Evolutionary conservation across 768 basidiomycete genomes (phyloP).

Genomic region (Hygrophorus russula): DNA sequence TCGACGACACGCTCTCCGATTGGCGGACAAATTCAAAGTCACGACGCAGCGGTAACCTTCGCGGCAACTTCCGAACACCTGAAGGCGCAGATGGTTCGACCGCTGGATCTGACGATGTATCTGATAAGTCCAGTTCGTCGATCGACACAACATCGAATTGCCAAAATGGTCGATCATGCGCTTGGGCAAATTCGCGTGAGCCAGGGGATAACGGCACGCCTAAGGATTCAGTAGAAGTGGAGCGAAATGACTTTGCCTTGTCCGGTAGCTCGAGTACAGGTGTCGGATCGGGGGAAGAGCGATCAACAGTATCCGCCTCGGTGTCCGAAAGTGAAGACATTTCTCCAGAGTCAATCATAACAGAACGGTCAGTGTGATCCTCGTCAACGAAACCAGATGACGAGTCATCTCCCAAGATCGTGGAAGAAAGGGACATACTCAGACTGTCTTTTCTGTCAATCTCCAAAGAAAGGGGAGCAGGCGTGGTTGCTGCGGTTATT

Average conservation of each 20-base stretch:
- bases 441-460: slow-evolving; percentile 27
- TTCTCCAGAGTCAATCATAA: not conserved
- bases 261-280: not conserved
- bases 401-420: slow-evolving; percentile 6
- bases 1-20: slow-evolving; percentile 70
- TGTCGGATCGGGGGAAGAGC: no score
- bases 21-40: slow-evolving; percentile 73
- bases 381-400: not conserved
- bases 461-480: slow-evolving; percentile 15
- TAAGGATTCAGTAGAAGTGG: slow-evolving; percentile 37
- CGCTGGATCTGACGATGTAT: slow-evolving; percentile 49
- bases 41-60: slow-evolving; percentile 57
- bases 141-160: slow-evolving; percentile 65
- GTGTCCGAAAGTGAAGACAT: not conserved
- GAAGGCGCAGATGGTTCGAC: slow-evolving; percentile 31
- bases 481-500: not conserved
- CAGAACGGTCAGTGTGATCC: not conserved
- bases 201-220: slow-evolving; percentile 28
- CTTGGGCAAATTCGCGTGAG: slow-evolving; percentile 23
- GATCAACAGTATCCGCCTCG: not conserved
- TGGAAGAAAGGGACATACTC: slow-evolving; percentile 46
- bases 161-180: slow-evolving; percentile 32
- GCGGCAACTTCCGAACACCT: slow-evolving; percentile 37
- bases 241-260: not conserved
- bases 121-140: slow-evolving; percentile 74